Evolutionary conservation across 1,284 basidiomycete genomes (phyloP).

Genomic region (Sporisorium sorghi): DNA sequence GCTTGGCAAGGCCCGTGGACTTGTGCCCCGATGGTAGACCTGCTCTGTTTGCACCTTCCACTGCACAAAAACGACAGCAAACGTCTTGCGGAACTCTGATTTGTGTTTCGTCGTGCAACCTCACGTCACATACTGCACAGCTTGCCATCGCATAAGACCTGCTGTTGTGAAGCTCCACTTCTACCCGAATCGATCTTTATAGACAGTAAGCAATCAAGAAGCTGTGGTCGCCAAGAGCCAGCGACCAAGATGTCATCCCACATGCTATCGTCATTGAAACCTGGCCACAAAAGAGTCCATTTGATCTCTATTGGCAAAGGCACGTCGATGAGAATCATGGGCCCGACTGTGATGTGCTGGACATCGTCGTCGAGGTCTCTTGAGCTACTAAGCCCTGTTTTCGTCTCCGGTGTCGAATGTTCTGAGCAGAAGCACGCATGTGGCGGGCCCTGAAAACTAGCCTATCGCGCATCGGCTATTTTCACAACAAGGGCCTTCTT

Average conservation of each 20-base stretch:
- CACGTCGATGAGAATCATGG: background rate
- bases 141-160: background rate
- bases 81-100: too few relatives aligned
- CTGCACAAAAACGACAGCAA: background rate
- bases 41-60: too few relatives aligned
- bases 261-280: background rate
- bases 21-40: too few relatives aligned
- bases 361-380: too few relatives aligned
- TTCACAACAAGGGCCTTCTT: background rate
- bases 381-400: too few relatives aligned
- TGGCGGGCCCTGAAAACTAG: background rate
- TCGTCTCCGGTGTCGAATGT: background rate
- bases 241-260: background rate
- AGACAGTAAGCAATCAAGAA: too few relatives aligned
- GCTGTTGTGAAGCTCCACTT: too few relatives aligned
- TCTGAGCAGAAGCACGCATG: slow-evolving; percentile 1
- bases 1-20: too few relatives aligned
- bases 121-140: background rate
- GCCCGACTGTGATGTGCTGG: too few relatives aligned
- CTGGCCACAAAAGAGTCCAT: background rate
- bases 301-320: background rate
- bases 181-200: background rate
- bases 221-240: background rate
- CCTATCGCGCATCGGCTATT: slow-evolving; percentile 3
- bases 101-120: background rate